Base-by-base conservation (phyloP, 345 rosid genomes). In the Conringia planisiliqua region DNA sequence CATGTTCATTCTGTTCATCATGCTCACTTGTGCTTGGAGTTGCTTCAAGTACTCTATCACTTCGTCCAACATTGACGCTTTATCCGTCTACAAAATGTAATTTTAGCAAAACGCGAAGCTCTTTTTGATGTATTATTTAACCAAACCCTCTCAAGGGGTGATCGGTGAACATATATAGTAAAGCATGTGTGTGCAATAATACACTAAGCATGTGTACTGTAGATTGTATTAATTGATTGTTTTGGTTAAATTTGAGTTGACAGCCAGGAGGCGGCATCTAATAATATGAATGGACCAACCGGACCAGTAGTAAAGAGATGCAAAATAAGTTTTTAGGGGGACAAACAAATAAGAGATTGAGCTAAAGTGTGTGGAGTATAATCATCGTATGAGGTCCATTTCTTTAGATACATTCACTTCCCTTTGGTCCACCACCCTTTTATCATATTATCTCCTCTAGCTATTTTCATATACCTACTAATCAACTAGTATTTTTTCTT, bases 41-140 rank as follows among this genome's bases (percentile, higher is more conserved):
- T 90, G 99, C 62, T 92, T 95, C 82, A 92, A 68, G 73, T 95
- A 92, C 39, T 95, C 99, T 17, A 95, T 95, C 75, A 92, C 99
- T 80, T 95, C 99, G 71, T 91, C 99, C 20, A 95, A 85, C 90
- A 95, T 93, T 1, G 99, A 95, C 13, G 99, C 99, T 66, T 95
- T 95, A 73, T 95, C 99, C 35, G 97, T 90, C 99, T 95, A 17
- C 70, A 68, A 51, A 38, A 18, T 26, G 11, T 26, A 35, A 46
- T 16, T 32, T n/a, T 7, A 57, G 44, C 26, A 64, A 42, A 30
- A 56, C 54, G 27, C n/a, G 5, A 3, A 32, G 35, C 6, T 22
- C 17, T 9, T 40, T 63, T 38, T 43, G 7, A 26, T 40, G 27
- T 6, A 33, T 50, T 58, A 56, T 50, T 39, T 65, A 44, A 35